Evolutionary conservation across 306 rosid species (phyloP).

Genomic region (Cicer bijugum): DNA sequence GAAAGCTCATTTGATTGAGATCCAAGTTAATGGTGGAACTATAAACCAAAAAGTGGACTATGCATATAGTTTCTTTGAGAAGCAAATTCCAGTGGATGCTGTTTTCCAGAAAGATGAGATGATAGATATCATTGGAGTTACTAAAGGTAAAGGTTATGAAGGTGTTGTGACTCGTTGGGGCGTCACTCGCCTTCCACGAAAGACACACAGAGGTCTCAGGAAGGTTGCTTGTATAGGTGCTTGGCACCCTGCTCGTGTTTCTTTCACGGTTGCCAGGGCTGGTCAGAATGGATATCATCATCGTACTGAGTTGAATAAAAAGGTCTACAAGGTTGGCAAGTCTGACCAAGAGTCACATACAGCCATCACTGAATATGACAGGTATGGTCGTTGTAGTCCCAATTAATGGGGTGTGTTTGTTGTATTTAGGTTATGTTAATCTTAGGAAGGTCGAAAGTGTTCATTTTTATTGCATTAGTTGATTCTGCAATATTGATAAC

Average conservation of each 20-base stretch:
- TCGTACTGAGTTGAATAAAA: conserved; percentile 85
- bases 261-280: conserved; percentile 89
- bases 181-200: conserved; percentile 88
- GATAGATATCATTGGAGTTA: conserved; percentile 86
- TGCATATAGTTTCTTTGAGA: conserved; percentile 74
- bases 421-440: too few species aligned
- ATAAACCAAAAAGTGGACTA: conserved; percentile 74
- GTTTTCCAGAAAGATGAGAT: conserved; percentile 90
- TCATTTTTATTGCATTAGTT: neutral
- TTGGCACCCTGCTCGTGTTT: conserved; percentile 93
- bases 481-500: neutral
- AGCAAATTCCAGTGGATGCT: conserved; percentile 76
- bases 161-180: conserved; percentile 96
- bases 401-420: too few species aligned
- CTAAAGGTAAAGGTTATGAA: conserved; percentile 91
- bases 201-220: conserved; percentile 87
- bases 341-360: conserved; percentile 65
- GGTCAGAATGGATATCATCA: conserved; percentile 94
- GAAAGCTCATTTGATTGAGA: conserved; percentile 91
- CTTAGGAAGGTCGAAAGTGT: neutral
- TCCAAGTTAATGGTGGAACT: conserved; percentile 83
- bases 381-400: conserved; percentile 27
- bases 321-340: conserved; percentile 74
- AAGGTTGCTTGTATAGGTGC: conserved; percentile 98
- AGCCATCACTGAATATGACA: conserved; percentile 59